Base-by-base conservation (phyloP, 2,329 filamentous ascomycete genomes). In the Coleophoma crateriformis region DNA sequence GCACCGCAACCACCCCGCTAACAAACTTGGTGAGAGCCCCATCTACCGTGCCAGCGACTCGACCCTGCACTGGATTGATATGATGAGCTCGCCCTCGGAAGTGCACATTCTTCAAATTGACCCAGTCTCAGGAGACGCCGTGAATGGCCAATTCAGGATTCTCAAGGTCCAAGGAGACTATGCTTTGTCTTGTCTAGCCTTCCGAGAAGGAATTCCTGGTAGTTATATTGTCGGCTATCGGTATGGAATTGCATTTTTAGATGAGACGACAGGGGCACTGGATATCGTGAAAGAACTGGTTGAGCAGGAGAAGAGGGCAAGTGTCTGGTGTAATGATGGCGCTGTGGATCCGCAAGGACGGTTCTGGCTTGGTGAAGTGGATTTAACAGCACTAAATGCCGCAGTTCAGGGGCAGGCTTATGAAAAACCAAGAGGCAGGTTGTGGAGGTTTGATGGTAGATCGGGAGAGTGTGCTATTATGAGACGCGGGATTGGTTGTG, bases 81-180 rank as follows among this genome's bases (percentile, higher is more conserved):
- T 46, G 17, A 33, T 39, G 32, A 38, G 43, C n/a, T 35, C 42
- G 17, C 46, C 50, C 41, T 49, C 46, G 33, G 34, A 37, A 8
- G 42, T 49, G 19, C 37, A 51, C 14, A 42, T 46, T 39, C 47
- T 49, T 22, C 40, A 43, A 46, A 49, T 52, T 49, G 47, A 49
- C 27, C 32, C 45, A 2, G 34, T 15, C 7, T 45, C 35, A 32
- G 34, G 35, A 35, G 44, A 46, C 46, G 19, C 27, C 7, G 39
- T 41, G 47, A 34, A 33, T 10, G 35, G 27, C 27, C 27, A 38
- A 38, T 14, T 6, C 7, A 14, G 11, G 12, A 17, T 38, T 12
- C 35, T 38, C 35, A 17, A 38, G 12, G 35, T 38, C 7, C 35
- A 14, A 17, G 14, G 14, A 14, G 35, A 38, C 6, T 17, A 17